Base-by-base conservation (phyloP, 2,329 filamentous ascomycete genomes). In the Blumeria hordei region DNA sequence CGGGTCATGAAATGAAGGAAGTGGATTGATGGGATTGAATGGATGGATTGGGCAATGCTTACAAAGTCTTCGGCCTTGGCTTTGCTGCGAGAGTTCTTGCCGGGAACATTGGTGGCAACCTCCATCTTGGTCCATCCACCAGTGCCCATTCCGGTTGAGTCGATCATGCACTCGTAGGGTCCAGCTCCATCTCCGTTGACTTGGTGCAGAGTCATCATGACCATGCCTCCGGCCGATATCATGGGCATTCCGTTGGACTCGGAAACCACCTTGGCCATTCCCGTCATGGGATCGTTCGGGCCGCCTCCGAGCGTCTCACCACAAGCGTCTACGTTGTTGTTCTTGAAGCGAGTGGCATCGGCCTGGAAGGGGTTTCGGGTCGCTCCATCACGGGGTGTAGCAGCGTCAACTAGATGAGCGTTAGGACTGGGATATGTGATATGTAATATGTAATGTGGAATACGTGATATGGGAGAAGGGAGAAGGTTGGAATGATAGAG, bases 281-380 rank as follows among this genome's bases (percentile, higher is more conserved):
- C 77, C 12, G 70, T 62, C 64, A 78, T 71, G 59, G 78, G 64
- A 57, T 75, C 64, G 68, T 81, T 81, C 67, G 67, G 66, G 55
- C 78, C 78, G 55, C 63, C 71, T 21, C 66, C 72, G 55, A 80
- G 64, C 11, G 78, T 81, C 70, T 80, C 74, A 58, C 78, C 76
- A 60, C 77, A 71, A 28, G 71, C 71, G 41, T 72, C 70, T 11
- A 71, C 74, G 12, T 71, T 66, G 41, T 67, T 69, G 44, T 75
- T 75, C 55, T 69, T 68, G 72, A 82, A 82, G 55, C 76, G 75
- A 54, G 78, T 83, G 54, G 72, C 71, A 60, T 82, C 79, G 59
- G 75, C 72, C 67, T 83, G 78, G 70, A 80, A 80, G 47, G 78
- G 78, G 53, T 72, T 68, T 58, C 77, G 72, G 11, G 68, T 65